Evolutionary conservation across 495 filamentous ascomycete genomes (phyloP).

Genomic region (Aspergillus sparsus): DNA sequence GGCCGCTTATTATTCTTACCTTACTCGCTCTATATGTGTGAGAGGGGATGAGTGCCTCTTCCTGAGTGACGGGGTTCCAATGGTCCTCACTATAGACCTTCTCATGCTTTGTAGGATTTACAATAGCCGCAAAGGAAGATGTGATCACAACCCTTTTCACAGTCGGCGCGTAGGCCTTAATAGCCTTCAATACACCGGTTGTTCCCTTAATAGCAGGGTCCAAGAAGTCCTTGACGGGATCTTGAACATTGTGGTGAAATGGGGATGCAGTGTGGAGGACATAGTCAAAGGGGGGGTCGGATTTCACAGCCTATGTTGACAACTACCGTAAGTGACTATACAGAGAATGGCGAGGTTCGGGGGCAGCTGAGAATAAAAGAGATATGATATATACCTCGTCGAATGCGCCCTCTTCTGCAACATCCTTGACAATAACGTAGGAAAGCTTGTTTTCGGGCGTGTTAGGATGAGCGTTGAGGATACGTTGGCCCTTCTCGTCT

Average conservation of each 20-base stretch:
- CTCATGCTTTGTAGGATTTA: slow-evolving; percentile 51
- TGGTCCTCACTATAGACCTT: slow-evolving; percentile 67
- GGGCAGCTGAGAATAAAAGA: not conserved
- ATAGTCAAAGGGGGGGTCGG: slow-evolving; percentile 72
- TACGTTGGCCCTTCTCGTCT: slow-evolving; percentile 73
- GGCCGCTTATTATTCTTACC: slow-evolving; percentile 30
- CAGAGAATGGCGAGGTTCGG: not conserved
- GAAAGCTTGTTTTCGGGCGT: slow-evolving; percentile 63
- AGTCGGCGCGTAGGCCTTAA: slow-evolving; percentile 69
- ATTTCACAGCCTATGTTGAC: slow-evolving; percentile 56
- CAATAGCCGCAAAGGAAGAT: slow-evolving; percentile 78
- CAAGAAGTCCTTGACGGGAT: slow-evolving; percentile 77
- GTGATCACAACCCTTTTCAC: slow-evolving; percentile 87
- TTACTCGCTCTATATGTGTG: slow-evolving; percentile 72
- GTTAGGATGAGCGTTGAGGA: slow-evolving; percentile 66
- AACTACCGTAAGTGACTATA: not conserved
- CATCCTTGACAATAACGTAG: slow-evolving; percentile 80
- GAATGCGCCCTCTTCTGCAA: slow-evolving; percentile 73
- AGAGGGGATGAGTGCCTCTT: slow-evolving; percentile 59
- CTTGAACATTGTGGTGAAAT: slow-evolving; percentile 71
- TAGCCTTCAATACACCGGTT: slow-evolving; percentile 71
- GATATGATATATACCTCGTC: slow-evolving; percentile 56
- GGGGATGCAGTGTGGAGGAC: slow-evolving; percentile 89
- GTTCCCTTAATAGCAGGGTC: slow-evolving; percentile 88
- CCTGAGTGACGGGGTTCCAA: slow-evolving; percentile 83